Evolutionary conservation across 139 green algal species (phyloP).

Genomic region (Haematococcus lacustris): DNA sequence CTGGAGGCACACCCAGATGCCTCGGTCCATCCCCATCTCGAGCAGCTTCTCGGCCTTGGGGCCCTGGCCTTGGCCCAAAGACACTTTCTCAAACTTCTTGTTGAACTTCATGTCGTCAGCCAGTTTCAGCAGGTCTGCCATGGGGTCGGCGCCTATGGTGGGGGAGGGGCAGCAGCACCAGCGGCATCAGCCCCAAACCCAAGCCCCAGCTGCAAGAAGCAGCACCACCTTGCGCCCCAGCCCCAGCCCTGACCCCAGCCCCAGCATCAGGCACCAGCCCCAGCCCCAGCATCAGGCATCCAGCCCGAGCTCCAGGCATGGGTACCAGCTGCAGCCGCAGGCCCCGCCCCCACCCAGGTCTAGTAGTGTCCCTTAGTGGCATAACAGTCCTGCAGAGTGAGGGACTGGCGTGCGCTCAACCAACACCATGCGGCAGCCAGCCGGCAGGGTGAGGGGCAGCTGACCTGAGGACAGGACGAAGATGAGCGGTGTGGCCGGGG

Average conservation of each 20-base stretch:
- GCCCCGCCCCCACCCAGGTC: no score
- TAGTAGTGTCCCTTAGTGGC: no score
- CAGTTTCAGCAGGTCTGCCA: constrained; percentile 77
- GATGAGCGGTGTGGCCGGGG: constrained; percentile 57
- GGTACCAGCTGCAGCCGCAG: no score
- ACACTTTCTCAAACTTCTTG: constrained; percentile 79
- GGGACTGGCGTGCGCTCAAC: background rate
- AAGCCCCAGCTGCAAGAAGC: background rate
- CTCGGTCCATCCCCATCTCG: constrained; percentile 38
- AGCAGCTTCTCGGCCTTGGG: constrained; percentile 74
- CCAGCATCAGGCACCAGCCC: no score
- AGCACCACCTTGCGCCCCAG: no score
- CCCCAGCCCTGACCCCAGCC: no score
- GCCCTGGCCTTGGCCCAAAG: constrained; percentile 73
- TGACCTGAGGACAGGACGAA: constrained; percentile 64
- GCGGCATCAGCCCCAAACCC: no score
- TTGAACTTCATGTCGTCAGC: constrained; percentile 69
- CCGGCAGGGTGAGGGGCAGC: no score
- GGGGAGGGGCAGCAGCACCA: background rate
- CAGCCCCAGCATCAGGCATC: no score
- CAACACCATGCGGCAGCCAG: background rate
- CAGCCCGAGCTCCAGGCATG: no score
- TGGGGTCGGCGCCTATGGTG: constrained; percentile 65
- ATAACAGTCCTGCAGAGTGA: background rate
- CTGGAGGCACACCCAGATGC: constrained; percentile 67